Percentiles rank a stretch among this genome's conserved stretches.
phyloP scores from a whole-genome alignment of 345 rosid genomes.

The Bretschneidera sinensis region DNA sequence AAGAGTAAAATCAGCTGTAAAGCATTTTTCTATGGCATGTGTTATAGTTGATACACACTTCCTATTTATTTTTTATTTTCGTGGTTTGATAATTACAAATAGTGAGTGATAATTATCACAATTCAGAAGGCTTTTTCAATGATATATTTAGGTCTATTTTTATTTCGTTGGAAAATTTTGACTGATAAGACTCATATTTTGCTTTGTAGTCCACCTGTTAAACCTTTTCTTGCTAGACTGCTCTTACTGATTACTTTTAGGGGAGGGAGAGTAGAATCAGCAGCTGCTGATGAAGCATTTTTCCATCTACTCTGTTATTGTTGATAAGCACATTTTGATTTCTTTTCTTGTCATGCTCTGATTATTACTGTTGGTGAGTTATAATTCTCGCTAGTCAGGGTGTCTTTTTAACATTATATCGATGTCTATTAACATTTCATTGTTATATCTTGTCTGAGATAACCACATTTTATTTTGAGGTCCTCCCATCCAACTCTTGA shows the following conservation, averaged over 20 bases:
- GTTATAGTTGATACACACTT: neutral
- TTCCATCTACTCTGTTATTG: neutral
- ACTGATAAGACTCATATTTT: too few relatives aligned
- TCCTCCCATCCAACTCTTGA: constrained; percentile 14
- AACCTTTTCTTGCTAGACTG: too few relatives aligned
- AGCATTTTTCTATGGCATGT: too few relatives aligned
- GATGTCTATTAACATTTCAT: constrained; percentile 10
- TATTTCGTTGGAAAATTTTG: too few relatives aligned
- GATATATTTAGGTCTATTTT: too few relatives aligned
- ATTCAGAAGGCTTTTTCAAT: too few relatives aligned
- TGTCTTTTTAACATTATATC: constrained; percentile 1
- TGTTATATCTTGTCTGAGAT: constrained; percentile 6
- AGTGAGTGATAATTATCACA: too few relatives aligned
- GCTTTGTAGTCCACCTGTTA: too few relatives aligned
- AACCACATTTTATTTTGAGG: constrained; percentile 19
- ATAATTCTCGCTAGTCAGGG: neutral
- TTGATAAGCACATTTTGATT: neutral
- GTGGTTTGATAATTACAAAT: too few relatives aligned
- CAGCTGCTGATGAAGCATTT: constrained; percentile 1
- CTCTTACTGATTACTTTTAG: constrained; percentile 1
- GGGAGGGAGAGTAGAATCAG: constrained; percentile 9
- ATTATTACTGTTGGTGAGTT: neutral
- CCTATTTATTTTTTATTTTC: too few relatives aligned
- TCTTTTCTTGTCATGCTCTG: neutral
- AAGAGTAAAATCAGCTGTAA: too few relatives aligned